A percentile compares a stretch with the other conserved stretches of the same genome.
Conservation (phyloP, 768 basidiomycete species). For the Lactarius pseudohatsudake region DNA sequence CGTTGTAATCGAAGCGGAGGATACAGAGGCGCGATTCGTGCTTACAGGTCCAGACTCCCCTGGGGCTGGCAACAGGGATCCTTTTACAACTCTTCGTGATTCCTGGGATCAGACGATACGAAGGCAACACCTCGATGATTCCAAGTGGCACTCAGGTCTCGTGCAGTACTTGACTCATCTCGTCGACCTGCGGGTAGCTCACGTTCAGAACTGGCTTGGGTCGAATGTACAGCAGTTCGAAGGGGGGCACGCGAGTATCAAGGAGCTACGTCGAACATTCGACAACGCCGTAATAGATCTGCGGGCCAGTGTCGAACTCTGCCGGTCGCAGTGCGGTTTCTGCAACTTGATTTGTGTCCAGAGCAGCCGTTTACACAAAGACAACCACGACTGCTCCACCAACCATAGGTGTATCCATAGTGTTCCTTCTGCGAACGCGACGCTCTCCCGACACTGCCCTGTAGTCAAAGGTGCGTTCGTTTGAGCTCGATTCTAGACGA, state of each 20-base stretch:
- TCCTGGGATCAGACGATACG: slow-evolving; percentile 36
- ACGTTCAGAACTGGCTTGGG: slow-evolving; percentile 52
- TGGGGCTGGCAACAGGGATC: slow-evolving; percentile 31
- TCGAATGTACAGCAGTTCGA: slow-evolving; percentile 50
- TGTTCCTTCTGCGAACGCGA: background rate
- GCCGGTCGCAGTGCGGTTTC: background rate
- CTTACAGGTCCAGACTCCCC: slow-evolving; percentile 31
- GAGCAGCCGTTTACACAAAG: background rate
- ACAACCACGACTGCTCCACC: background rate
- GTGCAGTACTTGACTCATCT: slow-evolving; percentile 40
- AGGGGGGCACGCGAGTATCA: slow-evolving; percentile 13
- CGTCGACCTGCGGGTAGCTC: slow-evolving; percentile 45
- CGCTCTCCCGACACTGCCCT: background rate
- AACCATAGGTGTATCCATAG: background rate
- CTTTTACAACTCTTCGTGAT: slow-evolving; percentile 30
- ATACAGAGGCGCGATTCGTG: slow-evolving; percentile 38
- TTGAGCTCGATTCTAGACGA: too few species aligned
- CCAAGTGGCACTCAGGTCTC: slow-evolving; percentile 44
- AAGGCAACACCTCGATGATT: slow-evolving; percentile 41
- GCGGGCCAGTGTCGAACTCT: background rate
- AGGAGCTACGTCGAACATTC: background rate
- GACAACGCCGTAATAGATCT: background rate
- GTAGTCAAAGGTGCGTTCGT: background rate
- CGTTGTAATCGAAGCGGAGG: slow-evolving; percentile 27
- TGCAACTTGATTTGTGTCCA: background rate